Percentiles rank a stretch among this genome's conserved stretches.
These are phyloP conservation scores for Voacanga thouarsii DNA, from an alignment of 257 asterid species.

Conservation along the genomic window DNA sequence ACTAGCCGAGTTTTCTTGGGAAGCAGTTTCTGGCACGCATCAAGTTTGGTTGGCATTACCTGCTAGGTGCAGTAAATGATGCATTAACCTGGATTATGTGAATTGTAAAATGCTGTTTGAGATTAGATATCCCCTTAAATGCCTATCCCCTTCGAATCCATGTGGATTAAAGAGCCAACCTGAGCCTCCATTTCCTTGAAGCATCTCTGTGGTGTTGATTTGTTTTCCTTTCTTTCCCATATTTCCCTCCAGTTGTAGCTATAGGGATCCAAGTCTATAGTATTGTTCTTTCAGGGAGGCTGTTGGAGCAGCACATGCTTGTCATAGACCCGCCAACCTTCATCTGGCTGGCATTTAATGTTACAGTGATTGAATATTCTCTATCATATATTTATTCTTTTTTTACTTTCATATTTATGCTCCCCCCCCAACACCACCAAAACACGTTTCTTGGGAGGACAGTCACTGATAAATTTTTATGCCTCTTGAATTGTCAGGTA, in stretches of 20 bases:
- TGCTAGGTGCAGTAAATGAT: neutral
- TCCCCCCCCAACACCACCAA: too few species aligned
- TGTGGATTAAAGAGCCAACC: too few species aligned
- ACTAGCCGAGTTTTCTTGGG: neutral
- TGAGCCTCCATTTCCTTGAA: too few species aligned
- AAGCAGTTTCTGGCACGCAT: neutral
- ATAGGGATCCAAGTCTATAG: neutral
- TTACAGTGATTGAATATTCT: neutral
- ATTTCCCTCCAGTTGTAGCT: neutral
- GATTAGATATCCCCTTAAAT: neutral
- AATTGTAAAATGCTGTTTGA: neutral
- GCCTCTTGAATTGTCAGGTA: constrained; percentile 46
- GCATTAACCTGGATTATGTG: neutral
- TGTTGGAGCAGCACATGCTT: neutral
- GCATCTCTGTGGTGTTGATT: too few species aligned
- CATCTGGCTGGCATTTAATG: neutral
- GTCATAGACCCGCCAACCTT: neutral
- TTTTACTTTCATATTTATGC: neutral
- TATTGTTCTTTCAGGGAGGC: neutral
- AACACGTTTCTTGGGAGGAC: too few species aligned
- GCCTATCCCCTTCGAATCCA: too few species aligned
- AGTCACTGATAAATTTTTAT: constrained; percentile 8
- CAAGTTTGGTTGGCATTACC: neutral
- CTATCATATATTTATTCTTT: neutral
- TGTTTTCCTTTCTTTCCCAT: neutral